Evolutionary conservation across 768 basidiomycete species (phyloP).

Genomic region (Suillus plorans): DNA sequence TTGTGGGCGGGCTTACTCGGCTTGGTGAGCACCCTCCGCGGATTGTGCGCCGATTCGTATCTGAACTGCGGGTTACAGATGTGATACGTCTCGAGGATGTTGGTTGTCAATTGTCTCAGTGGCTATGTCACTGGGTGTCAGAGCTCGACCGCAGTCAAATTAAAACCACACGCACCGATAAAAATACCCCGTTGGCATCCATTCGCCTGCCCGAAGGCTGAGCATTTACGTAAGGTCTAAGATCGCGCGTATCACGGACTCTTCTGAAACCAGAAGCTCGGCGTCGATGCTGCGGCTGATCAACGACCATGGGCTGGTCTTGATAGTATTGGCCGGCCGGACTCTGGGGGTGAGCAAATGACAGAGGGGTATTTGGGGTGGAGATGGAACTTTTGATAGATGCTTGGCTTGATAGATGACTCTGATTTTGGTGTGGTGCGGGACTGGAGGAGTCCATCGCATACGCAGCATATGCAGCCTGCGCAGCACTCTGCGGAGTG

Average conservation of each 20-base stretch:
- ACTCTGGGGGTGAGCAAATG: conserved; percentile 56
- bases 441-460: conserved; percentile 68
- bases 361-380: conserved; percentile 71
- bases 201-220: conserved; percentile 70
- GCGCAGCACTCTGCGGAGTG: conserved; percentile 48
- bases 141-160: neutral
- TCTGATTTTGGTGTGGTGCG: conserved; percentile 51
- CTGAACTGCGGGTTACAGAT: conserved; percentile 94
- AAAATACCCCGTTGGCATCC: conserved; percentile 69
- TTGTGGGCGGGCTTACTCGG: conserved; percentile 95
- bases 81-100: conserved; percentile 87
- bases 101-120: conserved; percentile 72
- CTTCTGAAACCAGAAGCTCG: conserved; percentile 77
- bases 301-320: conserved; percentile 75
- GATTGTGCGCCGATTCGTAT: conserved; percentile 94
- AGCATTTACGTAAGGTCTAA: conserved; percentile 70
- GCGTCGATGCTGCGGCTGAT: conserved; percentile 57
- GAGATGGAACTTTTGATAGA: conserved; percentile 58
- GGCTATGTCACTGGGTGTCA: conserved; percentile 39
- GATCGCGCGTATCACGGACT: conserved; percentile 72
- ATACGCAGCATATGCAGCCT: conserved; percentile 49
- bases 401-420: conserved; percentile 50
- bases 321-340: conserved; percentile 56
- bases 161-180: conserved; percentile 64
- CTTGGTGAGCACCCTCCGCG: conserved; percentile 94